phyloP scores from a whole-genome alignment of 2,329 filamentous ascomycete species.

The Phialocephala subalpina region DNA sequence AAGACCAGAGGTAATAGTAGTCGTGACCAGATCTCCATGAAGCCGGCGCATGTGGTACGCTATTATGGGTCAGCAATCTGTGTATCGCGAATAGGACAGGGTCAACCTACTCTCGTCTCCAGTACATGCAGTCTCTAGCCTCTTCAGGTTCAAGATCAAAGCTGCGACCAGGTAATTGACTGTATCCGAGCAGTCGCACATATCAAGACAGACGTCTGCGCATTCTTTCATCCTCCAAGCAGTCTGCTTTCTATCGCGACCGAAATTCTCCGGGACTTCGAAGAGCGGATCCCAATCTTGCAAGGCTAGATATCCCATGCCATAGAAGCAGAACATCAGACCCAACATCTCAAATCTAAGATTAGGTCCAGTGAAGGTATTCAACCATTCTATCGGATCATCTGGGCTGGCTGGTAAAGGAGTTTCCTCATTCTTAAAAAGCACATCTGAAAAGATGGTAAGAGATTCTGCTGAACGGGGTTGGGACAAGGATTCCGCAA shows the following conservation, averaged over 20 bases:
- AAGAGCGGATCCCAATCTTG: conserved; percentile 41
- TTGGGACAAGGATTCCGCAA: conserved; percentile 29
- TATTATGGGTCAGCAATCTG: background rate
- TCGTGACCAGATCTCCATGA: conserved; percentile 39
- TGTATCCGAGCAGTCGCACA: conserved; percentile 34
- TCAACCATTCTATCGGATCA: conserved; percentile 40
- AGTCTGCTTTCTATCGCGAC: conserved; percentile 38
- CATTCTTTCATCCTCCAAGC: conserved; percentile 44
- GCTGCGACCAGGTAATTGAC: conserved; percentile 29
- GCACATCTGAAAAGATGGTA: conserved; percentile 31
- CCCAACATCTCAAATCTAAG: conserved; percentile 42
- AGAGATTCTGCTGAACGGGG: conserved; percentile 33
- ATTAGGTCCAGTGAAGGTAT: conserved; percentile 40
- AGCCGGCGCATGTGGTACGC: conserved; percentile 35
- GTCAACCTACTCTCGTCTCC: conserved; percentile 41
- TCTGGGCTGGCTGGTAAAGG: conserved; percentile 36
- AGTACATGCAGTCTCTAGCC: conserved; percentile 34
- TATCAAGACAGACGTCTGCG: conserved; percentile 39
- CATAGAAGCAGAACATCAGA: conserved; percentile 40
- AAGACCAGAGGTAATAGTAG: conserved; percentile 36
- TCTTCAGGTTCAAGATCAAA: conserved; percentile 28
- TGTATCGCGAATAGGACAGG: background rate
- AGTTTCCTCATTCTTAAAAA: conserved; percentile 40
- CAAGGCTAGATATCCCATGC: conserved; percentile 35
- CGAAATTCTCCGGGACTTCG: conserved; percentile 32